Evolutionary conservation across 2,329 filamentous ascomycete species (phyloP), one percentile per base, ranked within the genome.

Genomic region (Elsinoe australis): DNA sequence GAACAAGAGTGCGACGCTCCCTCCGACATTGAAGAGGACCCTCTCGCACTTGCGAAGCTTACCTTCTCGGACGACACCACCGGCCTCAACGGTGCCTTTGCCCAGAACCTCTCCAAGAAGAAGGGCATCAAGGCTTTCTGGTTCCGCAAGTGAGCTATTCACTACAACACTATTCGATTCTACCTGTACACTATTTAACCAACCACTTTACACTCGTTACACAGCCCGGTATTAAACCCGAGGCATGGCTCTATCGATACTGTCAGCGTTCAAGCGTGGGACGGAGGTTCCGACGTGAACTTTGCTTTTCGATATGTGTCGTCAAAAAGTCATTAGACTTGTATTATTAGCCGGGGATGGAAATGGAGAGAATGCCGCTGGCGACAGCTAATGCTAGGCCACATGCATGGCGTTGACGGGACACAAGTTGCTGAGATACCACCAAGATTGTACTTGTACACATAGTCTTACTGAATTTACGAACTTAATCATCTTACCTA

Each of bases 21-120:
- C 9, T 54, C 54, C n/a, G 53, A 55, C n/a, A 35, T 57, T 5
- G 52, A 52, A 17, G 53, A 51, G n/a, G 71, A 79, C 52, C 74
- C 77, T 2, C 63, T 80, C 26, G 71, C 73, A n/a, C 61, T 79
- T 14, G 73, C 75, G 31, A 70, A 73, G 34, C 64, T 82, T 15
- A 67, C 71, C 5, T 53, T 64, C 41, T 62, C 58, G 34, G 61
- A 64, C 35, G 61, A 64, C 38, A 55, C 56, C 14, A 61, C 61
- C n/a, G 63, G 63, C 12, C 56, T 56, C 2, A 64, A 70, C 22
- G 68, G 71, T 9, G 64, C 71, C 0, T 73, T 73, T 51, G 69
- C 70, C 38, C 35, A 36, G 4, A 36, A 46, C 2, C 22, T 38
- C 2, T 42, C 49, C 22, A 52, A 22, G 33, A 36, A 52, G 38